Base-by-base conservation (phyloP, 768 basidiomycete species). In the Panus rudis region DNA sequence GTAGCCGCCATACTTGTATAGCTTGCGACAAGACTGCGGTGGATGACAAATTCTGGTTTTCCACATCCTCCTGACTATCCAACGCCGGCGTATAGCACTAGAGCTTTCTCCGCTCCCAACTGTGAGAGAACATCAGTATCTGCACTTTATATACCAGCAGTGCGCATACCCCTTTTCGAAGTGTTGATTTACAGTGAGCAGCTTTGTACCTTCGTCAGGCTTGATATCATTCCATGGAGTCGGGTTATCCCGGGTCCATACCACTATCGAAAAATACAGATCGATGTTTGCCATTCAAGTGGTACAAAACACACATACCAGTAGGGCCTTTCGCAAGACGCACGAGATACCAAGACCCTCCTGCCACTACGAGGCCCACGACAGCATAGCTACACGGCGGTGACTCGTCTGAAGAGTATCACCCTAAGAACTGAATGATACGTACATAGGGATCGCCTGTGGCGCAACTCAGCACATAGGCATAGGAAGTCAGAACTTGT, bases 161-260 rank as follows among this genome's bases (percentile, higher is more conserved):
- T 23, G 42, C 19, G 61, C 78, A 43, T 37, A 83, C 88, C 71
- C 78, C 69, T 79, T 83, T 6, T 81, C 73, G 53, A 90, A 88
- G 53, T 77, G 81, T 59, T 84, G 79, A 67, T 81, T 79, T 28
- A 86, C 75, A 33, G 72, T 60, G 58, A 79, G 54, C 47, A 91
- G 33, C 66, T 91, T 91, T 41, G 75, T 85, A 51, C 76, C 76
- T 63, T 92, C 79, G 56, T 82, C 71, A 28, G 73, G 79, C 60
- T 85, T 72, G 59, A 92, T 74, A 44, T 76, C 72, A 65, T 88
- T 87, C 86, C 87, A 92, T n/a, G 91, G 91, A 17, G 80, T 81
- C 26, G 89, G 89, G 72, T 93, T 92, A 61, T 57, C 61, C 61
- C 67, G 75, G 53, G 78, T 72, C 79, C 79, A 81, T 45, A 79